A percentile compares a stretch with the other conserved stretches of the same genome.
phyloP scores from a whole-genome alignment of 2,329 filamentous ascomycete species.

The Clonostachys rhizophaga region DNA sequence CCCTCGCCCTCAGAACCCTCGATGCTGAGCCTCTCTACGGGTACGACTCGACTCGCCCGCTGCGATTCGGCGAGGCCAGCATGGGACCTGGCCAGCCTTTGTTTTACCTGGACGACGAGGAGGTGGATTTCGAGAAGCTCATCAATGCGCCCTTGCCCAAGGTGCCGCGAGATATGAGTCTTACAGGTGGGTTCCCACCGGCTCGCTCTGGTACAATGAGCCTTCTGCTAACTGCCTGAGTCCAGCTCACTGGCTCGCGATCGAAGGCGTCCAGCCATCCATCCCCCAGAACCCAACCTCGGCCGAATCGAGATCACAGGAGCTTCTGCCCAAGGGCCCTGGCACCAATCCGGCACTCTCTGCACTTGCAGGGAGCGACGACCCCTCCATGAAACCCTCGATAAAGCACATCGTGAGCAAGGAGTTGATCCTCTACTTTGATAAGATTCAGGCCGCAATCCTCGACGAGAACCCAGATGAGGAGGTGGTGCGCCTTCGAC shows the following conservation, averaged over 20 bases:
- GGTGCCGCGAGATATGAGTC: slow-evolving; percentile 86
- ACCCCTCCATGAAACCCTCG: slow-evolving; percentile 70
- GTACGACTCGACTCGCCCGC: slow-evolving; percentile 85
- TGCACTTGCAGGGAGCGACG: slow-evolving; percentile 80
- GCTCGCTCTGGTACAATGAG: no score
- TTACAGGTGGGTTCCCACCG: slow-evolving; percentile 62
- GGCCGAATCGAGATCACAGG: slow-evolving; percentile 76
- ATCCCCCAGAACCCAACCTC: slow-evolving; percentile 95
- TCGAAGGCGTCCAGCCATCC: slow-evolving; percentile 94
- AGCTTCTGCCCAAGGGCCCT: slow-evolving; percentile 84
- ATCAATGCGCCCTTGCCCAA: slow-evolving; percentile 96
- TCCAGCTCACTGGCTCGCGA: slow-evolving; percentile 90
- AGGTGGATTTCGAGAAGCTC: slow-evolving; percentile 97
- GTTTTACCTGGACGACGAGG: slow-evolving; percentile 97
- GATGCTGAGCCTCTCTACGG: slow-evolving; percentile 95
- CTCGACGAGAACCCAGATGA: slow-evolving; percentile 86
- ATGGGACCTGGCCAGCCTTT: slow-evolving; percentile 90
- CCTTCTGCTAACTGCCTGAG: slow-evolving; percentile 6
- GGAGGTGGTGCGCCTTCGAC: slow-evolving; percentile 64
- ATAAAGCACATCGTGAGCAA: slow-evolving; percentile 97
- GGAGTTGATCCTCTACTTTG: slow-evolving; percentile 94
- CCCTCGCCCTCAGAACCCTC: slow-evolving; percentile 77
- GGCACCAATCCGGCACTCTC: slow-evolving; percentile 79
- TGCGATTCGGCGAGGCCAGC: slow-evolving; percentile 91
- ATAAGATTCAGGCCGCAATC: slow-evolving; percentile 86